Percentiles rank a stretch among this genome's conserved stretches.
These are phyloP conservation scores for Penicillium sp. DNA, from an alignment of 2,329 filamentous ascomycete genomes.

Conservation along the genomic window DNA sequence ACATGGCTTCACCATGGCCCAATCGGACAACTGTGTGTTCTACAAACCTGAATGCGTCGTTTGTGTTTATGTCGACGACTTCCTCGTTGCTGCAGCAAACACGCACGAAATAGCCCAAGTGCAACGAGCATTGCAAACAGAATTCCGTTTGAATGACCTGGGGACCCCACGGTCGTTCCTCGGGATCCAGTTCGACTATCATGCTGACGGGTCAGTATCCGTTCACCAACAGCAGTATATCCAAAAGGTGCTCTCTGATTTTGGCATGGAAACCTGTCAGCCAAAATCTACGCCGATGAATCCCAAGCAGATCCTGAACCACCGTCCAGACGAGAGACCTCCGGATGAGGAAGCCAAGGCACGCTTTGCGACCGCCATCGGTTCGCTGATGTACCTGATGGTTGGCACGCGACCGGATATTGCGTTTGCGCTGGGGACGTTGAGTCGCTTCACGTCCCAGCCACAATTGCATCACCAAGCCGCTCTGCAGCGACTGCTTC, in stretches of 20 bases:
- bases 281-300: neutral
- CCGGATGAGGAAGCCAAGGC: neutral
- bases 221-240: too few relatives aligned
- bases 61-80: too few relatives aligned
- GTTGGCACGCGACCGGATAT: conserved; percentile 6
- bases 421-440: conserved; percentile 3
- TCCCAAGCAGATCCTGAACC: neutral
- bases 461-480: conserved; percentile 9
- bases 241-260: too few relatives aligned
- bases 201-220: too few relatives aligned
- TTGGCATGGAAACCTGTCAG: neutral
- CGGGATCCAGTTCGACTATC: neutral
- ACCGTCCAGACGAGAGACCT: neutral
- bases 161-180: too few relatives aligned
- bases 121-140: too few relatives aligned
- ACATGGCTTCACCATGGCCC: too few relatives aligned
- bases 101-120: too few relatives aligned
- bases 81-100: too few relatives aligned
- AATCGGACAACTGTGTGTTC: too few relatives aligned
- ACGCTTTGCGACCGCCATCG: neutral
- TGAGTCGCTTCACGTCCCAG: conserved; percentile 10
- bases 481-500: conserved; percentile 4
- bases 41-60: too few relatives aligned
- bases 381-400: conserved; percentile 10
- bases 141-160: too few relatives aligned